These are phyloP conservation scores for Candida ficus DNA, from an alignment of 805 yeast species.

Conservation along the genomic window DNA sequence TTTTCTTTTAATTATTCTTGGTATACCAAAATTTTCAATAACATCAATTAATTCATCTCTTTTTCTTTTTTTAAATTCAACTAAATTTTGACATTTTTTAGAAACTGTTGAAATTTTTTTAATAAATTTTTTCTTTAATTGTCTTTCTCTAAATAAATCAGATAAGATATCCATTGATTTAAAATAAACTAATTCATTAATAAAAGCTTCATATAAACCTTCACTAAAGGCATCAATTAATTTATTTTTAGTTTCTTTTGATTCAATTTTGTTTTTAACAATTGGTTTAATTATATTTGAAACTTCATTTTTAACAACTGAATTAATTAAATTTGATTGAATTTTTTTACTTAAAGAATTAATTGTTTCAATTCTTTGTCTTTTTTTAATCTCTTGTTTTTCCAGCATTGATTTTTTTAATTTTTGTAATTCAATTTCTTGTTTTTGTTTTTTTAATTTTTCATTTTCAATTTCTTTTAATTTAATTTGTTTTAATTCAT, in stretches of 20 bases:
- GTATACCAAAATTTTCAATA: slow-evolving; percentile 32
- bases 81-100: slow-evolving; percentile 16
- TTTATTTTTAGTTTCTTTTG: slow-evolving; percentile 19
- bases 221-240: slow-evolving; percentile 36
- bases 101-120: slow-evolving; percentile 29
- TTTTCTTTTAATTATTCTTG: slow-evolving; percentile 21
- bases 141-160: slow-evolving; percentile 28
- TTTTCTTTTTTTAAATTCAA: slow-evolving; percentile 31
- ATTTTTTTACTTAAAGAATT: slow-evolving; percentile 3
- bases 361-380: slow-evolving; percentile 10
- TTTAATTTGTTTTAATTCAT: not conserved
- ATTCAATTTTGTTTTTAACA: slow-evolving; percentile 11
- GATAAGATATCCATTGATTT: slow-evolving; percentile 42
- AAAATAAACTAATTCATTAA: slow-evolving; percentile 50
- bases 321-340: slow-evolving; percentile 1
- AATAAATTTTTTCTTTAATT: slow-evolving; percentile 29
- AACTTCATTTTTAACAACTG: slow-evolving; percentile 23
- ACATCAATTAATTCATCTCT: slow-evolving; percentile 34
- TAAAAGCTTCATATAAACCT: slow-evolving; percentile 55
- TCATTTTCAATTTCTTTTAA: not conserved
- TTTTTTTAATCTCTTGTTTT: slow-evolving; percentile 16
- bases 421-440: slow-evolving; percentile 9
- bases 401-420: slow-evolving; percentile 14
- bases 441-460: slow-evolving; percentile 4
- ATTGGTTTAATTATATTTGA: slow-evolving; percentile 8